These are phyloP conservation scores for Moringa oleifera DNA, from an alignment of 345 rosid species.

Conservation along the genomic window DNA sequence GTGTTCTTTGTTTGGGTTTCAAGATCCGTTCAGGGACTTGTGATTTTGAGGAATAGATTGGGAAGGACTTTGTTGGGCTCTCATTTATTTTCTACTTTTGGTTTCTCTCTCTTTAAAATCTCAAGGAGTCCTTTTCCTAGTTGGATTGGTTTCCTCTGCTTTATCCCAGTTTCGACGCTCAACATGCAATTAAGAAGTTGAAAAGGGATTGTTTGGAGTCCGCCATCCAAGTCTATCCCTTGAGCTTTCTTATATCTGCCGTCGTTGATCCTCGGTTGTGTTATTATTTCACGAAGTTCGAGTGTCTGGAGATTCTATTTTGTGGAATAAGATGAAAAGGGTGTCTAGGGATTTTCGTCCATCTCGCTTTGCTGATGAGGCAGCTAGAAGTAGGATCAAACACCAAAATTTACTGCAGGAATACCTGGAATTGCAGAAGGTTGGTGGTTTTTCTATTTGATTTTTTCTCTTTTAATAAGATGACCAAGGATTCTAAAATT, in stretches of 20 bases:
- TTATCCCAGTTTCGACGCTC: no score
- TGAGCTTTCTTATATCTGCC: not conserved
- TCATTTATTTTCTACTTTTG: constrained; percentile 5
- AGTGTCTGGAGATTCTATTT: constrained; percentile 11
- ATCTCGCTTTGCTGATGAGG: constrained; percentile 14
- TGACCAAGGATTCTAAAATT: no score
- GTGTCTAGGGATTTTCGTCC: constrained; percentile 8
- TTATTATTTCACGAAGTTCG: not conserved
- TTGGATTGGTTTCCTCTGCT: constrained; percentile 4
- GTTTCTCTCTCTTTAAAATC: not conserved
- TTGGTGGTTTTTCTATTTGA: constrained; percentile 1
- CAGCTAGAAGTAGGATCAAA: constrained; percentile 19
- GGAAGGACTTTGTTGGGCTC: constrained; percentile 4
- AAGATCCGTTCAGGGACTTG: not conserved
- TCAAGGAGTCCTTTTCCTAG: not conserved
- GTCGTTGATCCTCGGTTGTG: not conserved
- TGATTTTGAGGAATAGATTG: not conserved
- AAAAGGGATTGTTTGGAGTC: not conserved
- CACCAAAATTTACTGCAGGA: constrained; percentile 29
- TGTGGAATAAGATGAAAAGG: constrained; percentile 27
- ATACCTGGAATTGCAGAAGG: constrained; percentile 37
- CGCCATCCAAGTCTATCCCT: no score
- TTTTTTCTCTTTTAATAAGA: not conserved
- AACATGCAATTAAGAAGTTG: no score
- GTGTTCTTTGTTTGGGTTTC: not conserved